Conservation (phyloP, 192 early-diverging fungal genomes). For the Backusella psychrophila region DNA sequence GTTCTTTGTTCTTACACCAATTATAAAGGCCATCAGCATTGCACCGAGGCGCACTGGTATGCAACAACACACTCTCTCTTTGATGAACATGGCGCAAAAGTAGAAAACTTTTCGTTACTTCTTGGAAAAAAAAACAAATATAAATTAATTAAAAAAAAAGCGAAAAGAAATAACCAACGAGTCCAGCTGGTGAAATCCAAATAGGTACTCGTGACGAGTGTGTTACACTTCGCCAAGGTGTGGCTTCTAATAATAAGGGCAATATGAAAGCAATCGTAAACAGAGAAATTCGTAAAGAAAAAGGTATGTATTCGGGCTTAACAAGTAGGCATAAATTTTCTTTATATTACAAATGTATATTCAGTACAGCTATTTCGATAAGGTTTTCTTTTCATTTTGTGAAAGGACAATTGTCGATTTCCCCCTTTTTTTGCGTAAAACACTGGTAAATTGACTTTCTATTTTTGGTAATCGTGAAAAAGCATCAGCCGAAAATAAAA, state of each 20-base stretch:
- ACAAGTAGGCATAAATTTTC: background rate
- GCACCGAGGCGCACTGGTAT: conserved; percentile 17
- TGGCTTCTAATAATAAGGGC: background rate
- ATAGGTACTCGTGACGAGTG: background rate
- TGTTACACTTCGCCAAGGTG: background rate
- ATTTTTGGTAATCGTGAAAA: background rate
- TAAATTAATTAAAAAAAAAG: background rate
- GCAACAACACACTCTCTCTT: conserved; percentile 17
- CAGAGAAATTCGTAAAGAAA: background rate
- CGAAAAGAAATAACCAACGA: background rate
- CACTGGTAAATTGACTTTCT: background rate
- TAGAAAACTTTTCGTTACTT: background rate
- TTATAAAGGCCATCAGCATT: conserved; percentile 10
- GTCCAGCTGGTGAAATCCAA: background rate
- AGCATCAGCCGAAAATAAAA: background rate
- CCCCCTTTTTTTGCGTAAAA: background rate
- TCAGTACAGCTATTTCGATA: background rate
- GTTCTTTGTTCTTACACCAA: conserved; percentile 9
- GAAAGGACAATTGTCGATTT: background rate
- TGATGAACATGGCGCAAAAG: background rate
- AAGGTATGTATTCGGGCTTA: background rate
- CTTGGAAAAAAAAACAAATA: background rate
- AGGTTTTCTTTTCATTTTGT: background rate
- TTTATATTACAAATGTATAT: background rate
- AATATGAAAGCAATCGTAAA: background rate